Base-by-base conservation (phyloP, 495 filamentous ascomycete species). In the Cercophora samala region DNA sequence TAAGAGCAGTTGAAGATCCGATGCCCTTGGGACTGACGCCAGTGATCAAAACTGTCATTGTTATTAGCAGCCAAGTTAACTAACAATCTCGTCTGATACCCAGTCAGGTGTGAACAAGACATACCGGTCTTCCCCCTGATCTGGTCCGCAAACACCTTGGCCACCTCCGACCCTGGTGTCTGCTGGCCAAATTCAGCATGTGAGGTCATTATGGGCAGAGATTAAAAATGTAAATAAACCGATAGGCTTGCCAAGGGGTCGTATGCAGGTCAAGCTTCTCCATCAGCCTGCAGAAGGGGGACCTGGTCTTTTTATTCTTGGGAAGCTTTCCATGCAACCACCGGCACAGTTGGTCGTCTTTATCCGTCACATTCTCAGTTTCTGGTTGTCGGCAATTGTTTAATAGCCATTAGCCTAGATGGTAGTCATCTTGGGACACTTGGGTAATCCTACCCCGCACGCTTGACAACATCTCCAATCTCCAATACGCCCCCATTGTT, bases 11-110 rank as follows among this genome's bases (percentile, higher is more conserved):
- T 0, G 81, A 74, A 46, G 81, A 80, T 3, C 85, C 86, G 23
- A 87, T 80, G 21, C 82, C 79, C 22, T 81, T 79, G 22, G 83
- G 83, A 46, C 81, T 80, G 37, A 87, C 78, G 4, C 86, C 84
- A 0, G 84, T 86, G 51, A 84, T 73, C 19, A 85, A 64, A 37
- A 85, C 72, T 72, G 9, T 56, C 37, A 32, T 63, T 25, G 66
- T 61, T 29, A 1, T 64, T 18, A 60, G 24, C 15, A 51, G 9
- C 11, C n/a, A n/a, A n/a, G n/a, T n/a, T n/a, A n/a, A n/a, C n/a
- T n/a, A n/a, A n/a, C n/a, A n/a, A n/a, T n/a, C n/a, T n/a, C n/a
- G n/a, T n/a, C n/a, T n/a, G n/a, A n/a, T n/a, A n/a, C n/a, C n/a
- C n/a, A 19, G n/a, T 15, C n/a, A 19, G 18, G 11, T 2, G 52